Evolutionary conservation across 1,139 yeast genomes (phyloP), one percentile per base, ranked within the genome.

Genomic region (Pichia sp.): DNA sequence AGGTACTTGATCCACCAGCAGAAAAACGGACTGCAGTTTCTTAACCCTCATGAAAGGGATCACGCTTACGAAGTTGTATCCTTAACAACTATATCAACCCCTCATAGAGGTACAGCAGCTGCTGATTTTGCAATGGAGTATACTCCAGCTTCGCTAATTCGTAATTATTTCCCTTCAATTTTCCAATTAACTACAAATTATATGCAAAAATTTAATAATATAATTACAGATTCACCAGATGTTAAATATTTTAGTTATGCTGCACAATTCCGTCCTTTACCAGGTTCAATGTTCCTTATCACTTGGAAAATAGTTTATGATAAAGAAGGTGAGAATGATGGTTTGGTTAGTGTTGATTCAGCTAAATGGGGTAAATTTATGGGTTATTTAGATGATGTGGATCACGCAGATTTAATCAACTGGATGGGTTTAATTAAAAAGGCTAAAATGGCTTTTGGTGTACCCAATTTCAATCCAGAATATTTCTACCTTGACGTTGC

Each of bases 221-320:
- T 56, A 5, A 68, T 80, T 0, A 54, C 52, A 5, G 69, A 86
- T 58, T 77, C 74, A 49, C 81, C 85, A 0, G 53, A 60, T 0
- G 95, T 86, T 2, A 58, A 68, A 11, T 88, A 88, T 59, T 83
- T 79, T 58, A 84, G 95, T 32, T 86, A 84, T 56, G 96, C 95
- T 0, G 91, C 95, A 0, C 63, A 68, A 28, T 81, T 79, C 59
- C 53, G 56, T 11, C 95, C 95, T 0, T 60, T 62, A 31, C 46
- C 84, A 73, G 70, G 68, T 51, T 81, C 75, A 50, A 61, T 81
- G 3, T 83, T 85, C 52, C 68, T 69, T 36, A 59, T 72, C 8
- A 70, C 91, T 0, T 83, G 91, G 82, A 65, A 64, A 31, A 66
- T 83, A 4, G 72, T 85, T 31, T 60, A 68, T 41, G 55, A 61